A percentile compares a stretch with the other conserved stretches of the same genome.
These are phyloP conservation scores for cucumber (Cucumis sativus) DNA, from an alignment of 306 rosid species.

Conservation along the genomic window Cucumber_9930_V3 NC_026656.2:573501-574000, in stretches of 20 bases:
- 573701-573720: background rate
- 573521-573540: background rate
- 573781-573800: background rate
- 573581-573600: background rate
- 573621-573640: conserved; percentile 3
- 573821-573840: too few species aligned
- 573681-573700: background rate
- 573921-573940: conserved; percentile 50
- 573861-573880: conserved; percentile 77
- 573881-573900: conserved; percentile 62
- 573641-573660: conserved; percentile 8
- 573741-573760: background rate
- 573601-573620: background rate
- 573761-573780: background rate
- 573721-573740: background rate
- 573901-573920: conserved; percentile 47
- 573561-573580: background rate
- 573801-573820: background rate
- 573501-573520: background rate
- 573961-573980: conserved; percentile 51
- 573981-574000: conserved; percentile 20
- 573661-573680: conserved; percentile 4
- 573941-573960: conserved; percentile 64
- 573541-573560: background rate
- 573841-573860: background rate